Base-by-base conservation (phyloP, 257 asterid genomes). In the Ehretia macrophylla region DNA sequence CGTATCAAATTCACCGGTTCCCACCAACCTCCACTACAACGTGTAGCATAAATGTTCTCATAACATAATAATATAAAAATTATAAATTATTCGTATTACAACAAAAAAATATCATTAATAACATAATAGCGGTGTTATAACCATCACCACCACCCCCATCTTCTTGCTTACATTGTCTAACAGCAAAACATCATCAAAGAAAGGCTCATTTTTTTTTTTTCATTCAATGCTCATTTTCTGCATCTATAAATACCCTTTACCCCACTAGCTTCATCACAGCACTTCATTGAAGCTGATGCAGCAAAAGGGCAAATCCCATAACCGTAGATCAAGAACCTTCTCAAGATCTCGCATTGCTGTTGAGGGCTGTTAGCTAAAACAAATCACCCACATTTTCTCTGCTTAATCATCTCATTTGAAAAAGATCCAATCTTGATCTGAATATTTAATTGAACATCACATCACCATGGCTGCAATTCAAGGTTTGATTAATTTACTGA, bases 311-410 rank as follows among this genome's bases (percentile, higher is more conserved):
- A 75, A 74, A 65, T 59, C 68, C 18, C 5, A 38, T 39, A 79
- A 85, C 76, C 82, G 92, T 66, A 84, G 96, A 81, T 91, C 95
- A 71, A 81, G 97, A 76, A 75, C 84, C n/a, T 87, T 87, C 72
- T 83, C 98, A 20, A 84, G 98, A 80, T 83, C 96, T 65, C 96
- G 95, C 71, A 69, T 83, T 68, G 95, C 96, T 63, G 58, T 91
- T 56, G 95, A 91, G 83, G 95, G 98, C 63, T 73, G 37, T 74
- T 90, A 72, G 63, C 11, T 4, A 19, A 57, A 18, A 45, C 0
- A 45, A 5, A 45, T 12, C 14, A 45, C n/a, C 50, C 50, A 12
- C 17, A 4, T 45, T 17, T 10, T 45, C 8, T 45, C 16, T 10
- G 5, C n/a, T n/a, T n/a, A n/a, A n/a, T n/a, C n/a, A n/a, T n/a